phyloP scores from a whole-genome alignment of 371 early-diverging fungal species.

The Rhizopus sp. region DNA sequence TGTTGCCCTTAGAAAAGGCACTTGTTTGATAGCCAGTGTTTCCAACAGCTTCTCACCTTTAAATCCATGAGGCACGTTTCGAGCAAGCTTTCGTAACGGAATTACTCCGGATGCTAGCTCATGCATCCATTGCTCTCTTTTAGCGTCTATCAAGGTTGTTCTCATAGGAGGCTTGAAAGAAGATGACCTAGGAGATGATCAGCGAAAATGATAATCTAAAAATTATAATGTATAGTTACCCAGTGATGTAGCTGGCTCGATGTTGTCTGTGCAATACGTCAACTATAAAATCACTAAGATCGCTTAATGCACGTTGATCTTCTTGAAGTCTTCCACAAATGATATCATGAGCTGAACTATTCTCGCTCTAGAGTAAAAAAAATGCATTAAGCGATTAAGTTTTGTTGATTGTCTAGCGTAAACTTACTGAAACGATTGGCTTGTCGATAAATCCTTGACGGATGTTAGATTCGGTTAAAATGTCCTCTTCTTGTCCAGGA shows the following conservation, averaged over 20 bases:
- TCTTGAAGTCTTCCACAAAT: constrained; percentile 51
- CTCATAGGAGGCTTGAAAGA: constrained; percentile 62
- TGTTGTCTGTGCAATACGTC: constrained; percentile 59
- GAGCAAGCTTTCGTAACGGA: constrained; percentile 59
- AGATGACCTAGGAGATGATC: constrained; percentile 35
- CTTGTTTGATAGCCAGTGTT: constrained; percentile 55
- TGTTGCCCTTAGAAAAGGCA: constrained; percentile 71
- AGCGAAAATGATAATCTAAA: background rate
- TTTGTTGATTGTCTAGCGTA: background rate
- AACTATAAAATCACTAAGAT: constrained; percentile 60
- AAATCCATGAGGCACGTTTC: constrained; percentile 65
- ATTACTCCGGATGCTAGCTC: constrained; percentile 57
- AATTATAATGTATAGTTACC: constrained; percentile 30
- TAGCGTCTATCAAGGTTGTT: constrained; percentile 55
- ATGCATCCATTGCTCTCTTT: constrained; percentile 64
- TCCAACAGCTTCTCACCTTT: constrained; percentile 70
- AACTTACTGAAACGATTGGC: constrained; percentile 51
- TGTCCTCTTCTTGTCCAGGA: constrained; percentile 62
- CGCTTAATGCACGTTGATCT: constrained; percentile 52
- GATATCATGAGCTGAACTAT: constrained; percentile 55
- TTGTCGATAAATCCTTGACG: constrained; percentile 71
- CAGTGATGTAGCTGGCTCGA: constrained; percentile 52
- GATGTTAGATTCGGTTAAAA: constrained; percentile 66
- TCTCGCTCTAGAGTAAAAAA: constrained; percentile 39
- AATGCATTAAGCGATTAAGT: background rate